A percentile compares a stretch with the other conserved stretches of the same genome.
These are phyloP conservation scores for Globisporangium takayamanum DNA, from an alignment of 352 stramenopile species.

Conservation along the genomic window DNA sequence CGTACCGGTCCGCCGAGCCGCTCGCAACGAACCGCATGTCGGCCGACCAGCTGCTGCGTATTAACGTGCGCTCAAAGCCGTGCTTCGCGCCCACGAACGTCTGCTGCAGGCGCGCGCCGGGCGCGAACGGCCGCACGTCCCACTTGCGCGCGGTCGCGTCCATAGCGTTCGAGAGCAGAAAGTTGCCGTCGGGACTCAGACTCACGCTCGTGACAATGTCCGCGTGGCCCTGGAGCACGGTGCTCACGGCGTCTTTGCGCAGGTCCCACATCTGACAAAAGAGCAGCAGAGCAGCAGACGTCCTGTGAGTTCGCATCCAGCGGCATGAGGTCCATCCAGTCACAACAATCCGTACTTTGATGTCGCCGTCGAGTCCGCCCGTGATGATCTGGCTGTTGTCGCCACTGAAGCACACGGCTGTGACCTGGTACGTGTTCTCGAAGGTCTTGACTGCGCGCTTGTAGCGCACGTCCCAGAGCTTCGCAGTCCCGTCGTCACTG, in stretches of 20 bases:
- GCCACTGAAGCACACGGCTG: constrained; percentile 82
- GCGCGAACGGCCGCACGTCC: constrained; percentile 91
- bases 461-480: constrained; percentile 87
- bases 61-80: constrained; percentile 91
- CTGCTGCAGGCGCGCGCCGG: constrained; percentile 42
- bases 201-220: constrained; percentile 94
- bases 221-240: constrained; percentile 85
- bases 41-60: constrained; percentile 89
- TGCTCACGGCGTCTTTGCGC: constrained; percentile 70
- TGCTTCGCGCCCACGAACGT: constrained; percentile 85
- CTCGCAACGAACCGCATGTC: constrained; percentile 84
- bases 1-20: constrained; percentile 88
- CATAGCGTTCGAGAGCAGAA: constrained; percentile 94
- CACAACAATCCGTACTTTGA: constrained; percentile 43
- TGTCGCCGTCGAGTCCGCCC: constrained; percentile 91
- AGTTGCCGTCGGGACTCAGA: constrained; percentile 90
- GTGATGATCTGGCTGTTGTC: constrained; percentile 87
- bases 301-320: too few relatives aligned
- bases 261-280: constrained; percentile 84
- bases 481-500: constrained; percentile 87
- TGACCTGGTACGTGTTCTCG: constrained; percentile 88
- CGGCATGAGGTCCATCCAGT: too few relatives aligned
- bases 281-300: not conserved
- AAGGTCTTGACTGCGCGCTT: constrained; percentile 80
- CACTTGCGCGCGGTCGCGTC: constrained; percentile 90